phyloP scores from a whole-genome alignment of 441 rosid species.

The Adansonia gregorii region DNA sequence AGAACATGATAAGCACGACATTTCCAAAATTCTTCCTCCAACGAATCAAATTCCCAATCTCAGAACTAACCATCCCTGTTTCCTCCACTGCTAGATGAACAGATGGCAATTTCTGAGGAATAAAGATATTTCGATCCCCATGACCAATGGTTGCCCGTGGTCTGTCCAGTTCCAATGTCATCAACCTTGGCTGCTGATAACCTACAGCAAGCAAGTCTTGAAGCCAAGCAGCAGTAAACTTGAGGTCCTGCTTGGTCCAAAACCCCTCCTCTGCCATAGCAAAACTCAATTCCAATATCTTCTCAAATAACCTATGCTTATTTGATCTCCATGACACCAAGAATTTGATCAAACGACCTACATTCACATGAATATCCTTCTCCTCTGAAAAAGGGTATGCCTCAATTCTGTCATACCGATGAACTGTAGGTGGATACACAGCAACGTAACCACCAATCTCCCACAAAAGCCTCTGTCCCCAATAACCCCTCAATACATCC shows the following conservation, averaged over 20 bases:
- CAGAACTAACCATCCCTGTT: background rate
- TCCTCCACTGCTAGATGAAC: background rate
- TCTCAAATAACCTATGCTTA: constrained; percentile 5
- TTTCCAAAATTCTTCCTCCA: background rate
- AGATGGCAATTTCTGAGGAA: background rate
- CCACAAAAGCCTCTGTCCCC: constrained; percentile 16
- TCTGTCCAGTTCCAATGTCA: constrained; percentile 14
- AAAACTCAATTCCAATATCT: constrained; percentile 8
- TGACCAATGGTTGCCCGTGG: constrained; percentile 12
- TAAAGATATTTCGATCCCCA: background rate
- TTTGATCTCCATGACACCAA: constrained; percentile 1
- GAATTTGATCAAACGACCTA: constrained; percentile 17
- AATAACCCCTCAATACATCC: constrained; percentile 15
- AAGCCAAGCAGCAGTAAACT: constrained; percentile 7
- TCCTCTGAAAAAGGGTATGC: constrained; percentile 4
- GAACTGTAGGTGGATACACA: constrained; percentile 16
- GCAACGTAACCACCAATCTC: constrained; percentile 9
- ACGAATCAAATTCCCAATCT: background rate
- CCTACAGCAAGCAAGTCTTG: constrained; percentile 9
- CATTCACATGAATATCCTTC: constrained; percentile 12
- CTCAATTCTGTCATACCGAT: constrained; percentile 13
- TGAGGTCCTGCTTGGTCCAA: constrained; percentile 12
- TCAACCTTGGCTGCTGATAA: constrained; percentile 9
- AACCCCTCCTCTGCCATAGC: constrained; percentile 17
- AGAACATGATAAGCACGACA: background rate